These are phyloP conservation scores for Laguncularia racemosa DNA, from an alignment of 345 rosid genomes.

Conservation along the genomic window DNA sequence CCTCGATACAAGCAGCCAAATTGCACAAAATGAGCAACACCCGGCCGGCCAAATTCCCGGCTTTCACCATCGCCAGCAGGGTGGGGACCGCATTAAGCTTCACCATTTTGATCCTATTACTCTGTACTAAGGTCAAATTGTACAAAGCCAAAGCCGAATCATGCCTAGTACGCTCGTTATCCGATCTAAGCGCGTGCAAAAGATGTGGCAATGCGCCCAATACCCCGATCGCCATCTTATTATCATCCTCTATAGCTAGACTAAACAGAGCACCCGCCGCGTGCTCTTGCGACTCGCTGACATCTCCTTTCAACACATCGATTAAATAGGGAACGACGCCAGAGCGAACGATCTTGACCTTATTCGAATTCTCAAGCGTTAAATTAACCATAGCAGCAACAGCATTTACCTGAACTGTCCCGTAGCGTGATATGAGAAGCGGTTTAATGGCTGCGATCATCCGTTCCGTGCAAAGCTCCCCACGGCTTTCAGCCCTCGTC, in stretches of 20 bases:
- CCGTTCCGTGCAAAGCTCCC: constrained; percentile 45
- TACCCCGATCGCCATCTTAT: constrained; percentile 77
- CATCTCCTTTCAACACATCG: constrained; percentile 58
- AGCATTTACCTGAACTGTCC: constrained; percentile 57
- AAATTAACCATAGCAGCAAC: constrained; percentile 66
- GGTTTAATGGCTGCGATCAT: constrained; percentile 45
- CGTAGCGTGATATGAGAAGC: constrained; percentile 53
- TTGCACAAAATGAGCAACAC: constrained; percentile 54
- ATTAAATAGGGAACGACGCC: constrained; percentile 62
- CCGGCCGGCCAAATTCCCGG: constrained; percentile 40
- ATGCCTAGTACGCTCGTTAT: constrained; percentile 49
- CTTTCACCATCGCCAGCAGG: constrained; percentile 46
- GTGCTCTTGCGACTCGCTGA: constrained; percentile 64
- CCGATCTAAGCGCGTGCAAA: constrained; percentile 54
- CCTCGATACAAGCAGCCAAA: constrained; percentile 57
- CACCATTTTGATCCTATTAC: constrained; percentile 53
- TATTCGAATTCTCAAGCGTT: constrained; percentile 58
- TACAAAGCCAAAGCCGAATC: constrained; percentile 76
- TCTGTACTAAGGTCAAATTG: constrained; percentile 55
- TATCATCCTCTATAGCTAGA: constrained; percentile 67
- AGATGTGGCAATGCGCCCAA: constrained; percentile 78
- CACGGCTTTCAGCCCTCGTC: constrained; percentile 35
- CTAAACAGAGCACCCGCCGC: constrained; percentile 77
- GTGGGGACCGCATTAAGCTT: constrained; percentile 54
- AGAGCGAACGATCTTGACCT: constrained; percentile 57